Conservation (phyloP, 148 eudicot species). For the Spergularia marina region DNA sequence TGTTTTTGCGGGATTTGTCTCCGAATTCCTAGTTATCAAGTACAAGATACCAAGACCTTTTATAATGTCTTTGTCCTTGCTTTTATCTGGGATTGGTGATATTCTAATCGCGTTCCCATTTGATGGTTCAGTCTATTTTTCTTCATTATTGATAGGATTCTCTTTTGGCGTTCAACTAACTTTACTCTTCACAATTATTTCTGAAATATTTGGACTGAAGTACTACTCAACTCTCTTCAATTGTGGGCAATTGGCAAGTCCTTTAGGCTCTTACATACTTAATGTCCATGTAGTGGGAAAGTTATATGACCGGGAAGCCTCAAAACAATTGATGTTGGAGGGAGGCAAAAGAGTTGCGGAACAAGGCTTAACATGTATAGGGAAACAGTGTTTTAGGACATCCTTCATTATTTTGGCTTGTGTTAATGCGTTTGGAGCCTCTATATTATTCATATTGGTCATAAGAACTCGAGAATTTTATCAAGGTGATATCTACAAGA, state of each 20-base stretch:
- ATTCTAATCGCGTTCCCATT: constrained; percentile 35
- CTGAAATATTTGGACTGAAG: constrained; percentile 44
- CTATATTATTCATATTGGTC: constrained; percentile 30
- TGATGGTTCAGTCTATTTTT: constrained; percentile 28
- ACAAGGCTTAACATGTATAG: constrained; percentile 32
- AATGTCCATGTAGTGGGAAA: constrained; percentile 36
- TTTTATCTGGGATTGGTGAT: constrained; percentile 30
- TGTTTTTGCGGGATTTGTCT: constrained; percentile 23
- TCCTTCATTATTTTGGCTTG: constrained; percentile 32
- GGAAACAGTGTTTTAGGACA: constrained; percentile 31
- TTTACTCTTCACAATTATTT: constrained; percentile 33
- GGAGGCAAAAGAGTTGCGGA: constrained; percentile 17
- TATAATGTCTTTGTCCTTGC: constrained; percentile 14
- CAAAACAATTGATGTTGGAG: constrained; percentile 21
- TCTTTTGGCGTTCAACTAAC: constrained; percentile 45
- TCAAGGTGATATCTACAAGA: constrained; percentile 41
- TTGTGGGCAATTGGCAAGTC: constrained; percentile 37
- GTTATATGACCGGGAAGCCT: constrained; percentile 33
- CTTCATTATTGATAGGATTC: constrained; percentile 42
- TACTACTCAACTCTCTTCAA: constrained; percentile 45
- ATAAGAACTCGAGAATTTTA: constrained; percentile 39
- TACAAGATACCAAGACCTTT: constrained; percentile 28
- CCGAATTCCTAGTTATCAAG: constrained; percentile 18
- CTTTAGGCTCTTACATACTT: constrained; percentile 34
- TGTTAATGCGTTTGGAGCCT: constrained; percentile 22